phyloP scores from a whole-genome alignment of 345 rosid species.

The Bruguiera sexangula region DNA sequence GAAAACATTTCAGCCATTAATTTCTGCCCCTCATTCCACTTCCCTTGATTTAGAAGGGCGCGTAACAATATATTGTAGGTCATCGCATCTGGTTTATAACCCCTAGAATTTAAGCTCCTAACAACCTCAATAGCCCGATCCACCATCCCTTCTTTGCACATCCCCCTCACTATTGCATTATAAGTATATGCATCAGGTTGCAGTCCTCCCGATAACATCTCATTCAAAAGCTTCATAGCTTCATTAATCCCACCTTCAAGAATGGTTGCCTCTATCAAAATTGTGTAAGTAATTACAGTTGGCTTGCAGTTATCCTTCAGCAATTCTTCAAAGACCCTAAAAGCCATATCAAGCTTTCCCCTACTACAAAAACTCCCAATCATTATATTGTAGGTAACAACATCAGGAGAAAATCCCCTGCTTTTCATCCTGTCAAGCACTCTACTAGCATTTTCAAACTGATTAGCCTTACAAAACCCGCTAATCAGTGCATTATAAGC shows the following conservation, averaged over 20 bases:
- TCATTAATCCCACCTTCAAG: conserved; percentile 53
- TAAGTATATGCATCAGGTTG: conserved; percentile 64
- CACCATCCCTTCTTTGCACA: conserved; percentile 67
- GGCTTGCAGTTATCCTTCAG: conserved; percentile 63
- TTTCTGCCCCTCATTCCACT: conserved; percentile 67
- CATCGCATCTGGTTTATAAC: conserved; percentile 62
- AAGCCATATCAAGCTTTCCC: conserved; percentile 63
- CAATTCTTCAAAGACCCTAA: conserved; percentile 55
- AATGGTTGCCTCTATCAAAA: conserved; percentile 71
- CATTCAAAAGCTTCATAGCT: conserved; percentile 75
- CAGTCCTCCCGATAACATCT: conserved; percentile 65
- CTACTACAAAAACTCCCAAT: conserved; percentile 68
- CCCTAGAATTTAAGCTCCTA: conserved; percentile 42
- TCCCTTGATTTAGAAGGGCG: conserved; percentile 57
- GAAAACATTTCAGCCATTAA: conserved; percentile 58
- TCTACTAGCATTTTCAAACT: conserved; percentile 50
- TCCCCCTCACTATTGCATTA: conserved; percentile 67
- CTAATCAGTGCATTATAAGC: conserved; percentile 80
- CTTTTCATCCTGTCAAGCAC: conserved; percentile 68
- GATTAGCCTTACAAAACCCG: conserved; percentile 74
- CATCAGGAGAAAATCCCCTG: conserved; percentile 64
- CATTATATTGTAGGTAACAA: conserved; percentile 77
- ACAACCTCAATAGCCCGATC: conserved; percentile 57
- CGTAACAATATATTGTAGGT: conserved; percentile 65
- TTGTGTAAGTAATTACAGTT: conserved; percentile 74